Conservation (phyloP, 108 stramenopile species). For the Seminavis robusta region DNA sequence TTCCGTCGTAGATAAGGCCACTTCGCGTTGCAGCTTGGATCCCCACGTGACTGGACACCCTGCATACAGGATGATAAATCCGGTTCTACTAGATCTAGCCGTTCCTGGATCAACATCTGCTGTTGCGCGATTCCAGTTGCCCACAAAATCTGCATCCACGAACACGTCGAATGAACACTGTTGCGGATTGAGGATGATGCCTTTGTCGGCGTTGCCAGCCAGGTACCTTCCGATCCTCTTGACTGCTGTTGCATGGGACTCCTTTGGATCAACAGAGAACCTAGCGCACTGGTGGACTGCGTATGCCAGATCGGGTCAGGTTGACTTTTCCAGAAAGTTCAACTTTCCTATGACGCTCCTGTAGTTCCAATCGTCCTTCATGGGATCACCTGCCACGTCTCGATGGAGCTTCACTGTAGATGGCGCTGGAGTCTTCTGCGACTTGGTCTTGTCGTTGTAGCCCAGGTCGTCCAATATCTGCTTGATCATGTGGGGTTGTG, state of each 20-base stretch:
- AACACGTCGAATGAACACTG: conserved; percentile 20
- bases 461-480: conserved; percentile 16
- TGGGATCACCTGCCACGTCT: not conserved
- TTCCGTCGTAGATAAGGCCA: conserved; percentile 23
- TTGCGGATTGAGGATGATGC: conserved; percentile 22
- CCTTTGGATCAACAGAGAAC: conserved; percentile 17
- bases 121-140: conserved; percentile 1
- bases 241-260: conserved; percentile 20
- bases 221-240: conserved; percentile 19
- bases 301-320: conserved; percentile 20
- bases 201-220: conserved; percentile 14
- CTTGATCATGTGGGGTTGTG: conserved; percentile 27
- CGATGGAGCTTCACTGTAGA: conserved; percentile 3
- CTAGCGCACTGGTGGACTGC: conserved; percentile 22
- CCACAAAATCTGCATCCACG: conserved; percentile 31
- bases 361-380: conserved; percentile 22
- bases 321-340: conserved; percentile 26
- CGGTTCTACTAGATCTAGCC: conserved; percentile 13
- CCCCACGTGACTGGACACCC: conserved; percentile 13
- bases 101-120: conserved; percentile 1
- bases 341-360: conserved; percentile 24
- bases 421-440: conserved; percentile 4
- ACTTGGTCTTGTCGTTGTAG: not conserved
- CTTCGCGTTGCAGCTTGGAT: conserved; percentile 11
- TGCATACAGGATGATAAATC: conserved; percentile 8